phyloP scores from a whole-genome alignment of 2,329 filamentous ascomycete genomes.

The Botrytis squamosa region DNA sequence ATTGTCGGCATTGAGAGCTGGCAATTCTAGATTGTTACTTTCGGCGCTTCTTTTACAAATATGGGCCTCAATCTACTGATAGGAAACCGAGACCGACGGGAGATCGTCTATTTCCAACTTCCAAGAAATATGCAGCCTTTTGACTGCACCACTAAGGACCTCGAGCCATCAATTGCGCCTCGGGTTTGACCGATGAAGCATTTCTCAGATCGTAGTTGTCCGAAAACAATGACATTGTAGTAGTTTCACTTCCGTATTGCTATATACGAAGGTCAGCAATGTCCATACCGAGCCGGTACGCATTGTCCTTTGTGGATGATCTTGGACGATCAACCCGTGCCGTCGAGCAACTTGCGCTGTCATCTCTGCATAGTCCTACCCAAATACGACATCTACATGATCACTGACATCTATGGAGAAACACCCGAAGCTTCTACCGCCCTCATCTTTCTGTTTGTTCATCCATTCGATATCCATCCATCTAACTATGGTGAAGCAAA shows the following conservation, averaged over 20 bases:
- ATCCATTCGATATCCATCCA: neutral
- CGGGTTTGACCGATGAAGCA: neutral
- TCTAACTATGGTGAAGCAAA: neutral
- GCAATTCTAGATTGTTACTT: neutral
- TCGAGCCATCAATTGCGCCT: neutral
- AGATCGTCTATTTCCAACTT: constrained; percentile 9
- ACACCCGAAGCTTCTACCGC: neutral
- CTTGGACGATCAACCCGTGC: neutral
- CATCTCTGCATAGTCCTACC: no score
- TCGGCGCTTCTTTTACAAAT: neutral
- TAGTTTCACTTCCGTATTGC: neutral
- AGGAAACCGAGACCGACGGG: neutral
- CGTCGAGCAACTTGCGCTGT: neutral
- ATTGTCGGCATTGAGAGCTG: neutral
- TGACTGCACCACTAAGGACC: neutral
- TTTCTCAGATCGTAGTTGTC: neutral
- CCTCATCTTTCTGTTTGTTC: neutral
- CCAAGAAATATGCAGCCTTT: neutral
- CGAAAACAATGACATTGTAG: neutral
- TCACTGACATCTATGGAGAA: neutral
- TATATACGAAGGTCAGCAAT: neutral
- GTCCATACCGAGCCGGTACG: neutral
- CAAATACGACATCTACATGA: neutral
- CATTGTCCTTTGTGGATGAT: neutral
- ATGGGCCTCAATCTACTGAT: neutral